phyloP scores from a whole-genome alignment of 2,329 filamentous ascomycete species.

The Samsoniella hepiali region DNA sequence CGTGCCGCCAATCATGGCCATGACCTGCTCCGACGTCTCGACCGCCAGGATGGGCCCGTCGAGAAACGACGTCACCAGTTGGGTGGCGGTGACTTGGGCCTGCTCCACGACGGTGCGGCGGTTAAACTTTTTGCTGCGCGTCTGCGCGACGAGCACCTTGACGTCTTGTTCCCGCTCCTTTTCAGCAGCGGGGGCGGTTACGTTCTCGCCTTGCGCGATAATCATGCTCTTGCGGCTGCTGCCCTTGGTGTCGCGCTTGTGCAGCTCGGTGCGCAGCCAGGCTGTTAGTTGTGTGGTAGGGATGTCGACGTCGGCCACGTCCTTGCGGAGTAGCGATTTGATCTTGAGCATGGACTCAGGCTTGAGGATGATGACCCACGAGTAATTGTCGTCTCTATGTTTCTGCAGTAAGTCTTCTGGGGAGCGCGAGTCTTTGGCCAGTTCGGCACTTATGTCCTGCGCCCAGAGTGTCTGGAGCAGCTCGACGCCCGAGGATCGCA shows the following conservation, averaged over 20 bases:
- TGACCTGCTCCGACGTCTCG: slow-evolving; percentile 79
- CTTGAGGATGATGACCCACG: slow-evolving; percentile 88
- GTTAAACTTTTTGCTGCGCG: slow-evolving; percentile 88
- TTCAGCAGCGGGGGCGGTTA: slow-evolving; percentile 31
- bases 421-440: slow-evolving; percentile 75
- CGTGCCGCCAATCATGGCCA: slow-evolving; percentile 73
- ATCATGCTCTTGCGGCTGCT: slow-evolving; percentile 35
- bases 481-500: slow-evolving; percentile 73
- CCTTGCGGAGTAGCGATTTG: slow-evolving; percentile 72
- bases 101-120: slow-evolving; percentile 82
- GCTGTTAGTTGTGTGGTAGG: slow-evolving; percentile 67
- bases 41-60: slow-evolving; percentile 81
- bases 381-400: slow-evolving; percentile 73
- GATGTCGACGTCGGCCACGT: slow-evolving; percentile 72
- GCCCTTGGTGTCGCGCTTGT: slow-evolving; percentile 66
- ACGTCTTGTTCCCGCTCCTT: slow-evolving; percentile 64
- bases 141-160: slow-evolving; percentile 77
- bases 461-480: slow-evolving; percentile 77
- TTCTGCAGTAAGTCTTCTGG: slow-evolving; percentile 75
- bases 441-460: slow-evolving; percentile 81
- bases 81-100: slow-evolving; percentile 56
- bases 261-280: slow-evolving; percentile 72
- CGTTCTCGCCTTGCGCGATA: slow-evolving; percentile 20
- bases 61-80: slow-evolving; percentile 66
- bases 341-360: slow-evolving; percentile 74